These are phyloP conservation scores for Wickerhamiella dianesei DNA, from an alignment of 805 yeast genomes.

Conservation along the genomic window DNA sequence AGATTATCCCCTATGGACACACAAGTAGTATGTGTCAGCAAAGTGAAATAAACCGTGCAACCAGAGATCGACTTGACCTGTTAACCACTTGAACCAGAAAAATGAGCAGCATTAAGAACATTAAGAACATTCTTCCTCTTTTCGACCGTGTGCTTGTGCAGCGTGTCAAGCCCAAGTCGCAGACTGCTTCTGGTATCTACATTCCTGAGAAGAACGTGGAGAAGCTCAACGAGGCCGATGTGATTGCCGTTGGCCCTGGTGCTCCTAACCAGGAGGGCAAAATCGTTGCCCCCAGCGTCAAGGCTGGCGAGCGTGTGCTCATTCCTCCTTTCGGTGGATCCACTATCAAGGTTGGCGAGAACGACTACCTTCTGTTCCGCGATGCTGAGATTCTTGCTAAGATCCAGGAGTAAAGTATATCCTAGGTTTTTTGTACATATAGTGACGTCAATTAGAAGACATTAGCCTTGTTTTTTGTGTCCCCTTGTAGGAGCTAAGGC, in stretches of 20 bases:
- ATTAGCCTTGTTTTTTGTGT: neutral
- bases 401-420: conserved; percentile 43
- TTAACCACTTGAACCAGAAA: too few relatives aligned
- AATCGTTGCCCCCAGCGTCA: conserved; percentile 56
- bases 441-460: neutral
- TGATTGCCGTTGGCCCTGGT: conserved; percentile 94
- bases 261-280: conserved; percentile 62
- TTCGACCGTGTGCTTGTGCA: conserved; percentile 94
- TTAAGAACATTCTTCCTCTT: conserved; percentile 79
- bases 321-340: conserved; percentile 94
- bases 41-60: neutral
- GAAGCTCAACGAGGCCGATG: conserved; percentile 84
- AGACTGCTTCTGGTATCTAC: conserved; percentile 85
- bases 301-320: conserved; percentile 85
- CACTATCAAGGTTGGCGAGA: conserved; percentile 74
- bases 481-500: neutral
- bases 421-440: conserved; percentile 3
- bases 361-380: conserved; percentile 59
- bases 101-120: conserved; percentile 43
- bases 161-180: conserved; percentile 78
- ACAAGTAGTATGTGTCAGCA: neutral
- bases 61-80: too few relatives aligned
- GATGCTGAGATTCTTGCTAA: conserved; percentile 93
- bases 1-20: too few relatives aligned
- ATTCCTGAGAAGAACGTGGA: conserved; percentile 94